These are phyloP conservation scores for Dimocarpus longan DNA, from an alignment of 345 rosid genomes.

Conservation along the genomic window DNA sequence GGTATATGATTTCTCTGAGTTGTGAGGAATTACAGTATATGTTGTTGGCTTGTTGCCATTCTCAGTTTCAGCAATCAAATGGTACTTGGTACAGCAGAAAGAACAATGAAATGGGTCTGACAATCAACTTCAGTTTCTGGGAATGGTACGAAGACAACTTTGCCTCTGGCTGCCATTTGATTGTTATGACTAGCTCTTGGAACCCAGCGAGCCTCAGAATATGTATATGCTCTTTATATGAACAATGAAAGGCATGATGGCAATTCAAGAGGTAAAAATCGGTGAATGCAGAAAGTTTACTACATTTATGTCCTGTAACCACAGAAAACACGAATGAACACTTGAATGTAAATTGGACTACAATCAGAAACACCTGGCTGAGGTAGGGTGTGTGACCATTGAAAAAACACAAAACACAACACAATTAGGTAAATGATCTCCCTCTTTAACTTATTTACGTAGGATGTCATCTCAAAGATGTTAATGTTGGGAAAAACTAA, in stretches of 20 bases:
- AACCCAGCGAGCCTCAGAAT: background rate
- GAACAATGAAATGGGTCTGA: background rate
- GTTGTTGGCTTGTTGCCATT: background rate
- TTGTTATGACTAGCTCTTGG: background rate
- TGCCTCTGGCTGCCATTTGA: background rate
- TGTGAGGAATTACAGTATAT: background rate
- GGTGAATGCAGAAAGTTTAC: background rate
- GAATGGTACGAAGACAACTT: background rate
- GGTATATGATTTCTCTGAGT: background rate
- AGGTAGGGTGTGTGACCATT: background rate
- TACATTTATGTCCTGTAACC: slow-evolving; percentile 4
- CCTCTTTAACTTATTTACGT: no score
- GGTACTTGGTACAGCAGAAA: background rate
- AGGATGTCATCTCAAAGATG: no score
- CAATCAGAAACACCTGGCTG: background rate
- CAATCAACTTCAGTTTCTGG: slow-evolving; percentile 5
- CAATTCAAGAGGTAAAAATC: background rate
- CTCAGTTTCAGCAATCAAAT: background rate
- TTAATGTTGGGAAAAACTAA: no score
- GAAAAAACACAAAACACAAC: background rate
- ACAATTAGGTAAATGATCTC: background rate
- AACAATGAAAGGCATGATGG: background rate
- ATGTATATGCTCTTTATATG: background rate
- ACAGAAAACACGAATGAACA: background rate
- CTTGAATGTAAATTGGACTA: background rate